Evolutionary conservation across 2,329 filamentous ascomycete genomes (phyloP), one percentile per base, ranked within the genome.

Genomic region (Colletotrichum chlorophyti): DNA sequence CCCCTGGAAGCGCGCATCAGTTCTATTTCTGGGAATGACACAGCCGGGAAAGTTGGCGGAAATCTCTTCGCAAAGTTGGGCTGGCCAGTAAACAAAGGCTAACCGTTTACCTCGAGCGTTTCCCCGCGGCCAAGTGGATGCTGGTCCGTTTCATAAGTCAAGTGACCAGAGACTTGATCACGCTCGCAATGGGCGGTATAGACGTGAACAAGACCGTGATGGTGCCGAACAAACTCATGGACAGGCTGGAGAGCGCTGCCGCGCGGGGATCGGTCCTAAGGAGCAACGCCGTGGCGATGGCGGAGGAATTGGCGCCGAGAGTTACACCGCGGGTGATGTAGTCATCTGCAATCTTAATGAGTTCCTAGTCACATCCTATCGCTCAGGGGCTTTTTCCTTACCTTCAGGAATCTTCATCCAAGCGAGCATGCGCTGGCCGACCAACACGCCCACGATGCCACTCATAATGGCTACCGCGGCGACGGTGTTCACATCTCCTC

Each of bases 291-390:
- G 84, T 87, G 1, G 78, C 83, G 34, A 87, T 83, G 6, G 84
- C 84, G 4, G 80, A 83, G 0, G 83, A 84, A 65, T 86, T 87
- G 2, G 81, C 81, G 4, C 84, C 84, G n/a, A 87, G 68, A 1
- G 83, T 83, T 4, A 88, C 82, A 9, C 85, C 84, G n/a, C 83
- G 73, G 1, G 83, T 86, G 29, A 87, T 83, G 60, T 87, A 88
- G 68, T 87, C 85, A 64, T 87, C 84, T 80, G 43, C 1, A 17
- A 11, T 3, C 31, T 2, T 12, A 26, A n/a, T 49, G 6, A 64
- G 26, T 26, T 23, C 19, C 6, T 2, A 1, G 9, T 35, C 6
- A 12, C 6, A 31, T 24, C 6, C 6, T 8, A 6, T 4, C 21
- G 3, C 9, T 6, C 4, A 8, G 5, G 7, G 2, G 2, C 14